These are phyloP conservation scores for Torulaspora globosa DNA, from an alignment of 1,139 yeast genomes.

Conservation along the genomic window DNA sequence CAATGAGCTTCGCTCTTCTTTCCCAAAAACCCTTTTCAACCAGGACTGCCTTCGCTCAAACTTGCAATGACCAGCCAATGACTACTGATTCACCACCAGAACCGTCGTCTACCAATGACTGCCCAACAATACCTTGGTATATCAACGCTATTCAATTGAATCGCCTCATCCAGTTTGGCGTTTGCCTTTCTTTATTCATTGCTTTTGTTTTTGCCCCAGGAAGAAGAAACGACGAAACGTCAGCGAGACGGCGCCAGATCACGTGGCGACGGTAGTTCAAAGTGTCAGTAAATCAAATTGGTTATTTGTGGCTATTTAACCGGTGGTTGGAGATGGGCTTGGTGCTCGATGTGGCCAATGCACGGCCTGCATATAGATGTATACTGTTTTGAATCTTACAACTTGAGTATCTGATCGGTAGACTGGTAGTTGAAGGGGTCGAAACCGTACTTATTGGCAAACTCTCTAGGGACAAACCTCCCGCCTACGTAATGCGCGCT, in stretches of 20 bases:
- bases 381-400: slow-evolving; percentile 13
- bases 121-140: not conserved
- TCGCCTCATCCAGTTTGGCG: not conserved
- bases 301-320: not conserved
- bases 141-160: not conserved
- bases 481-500: slow-evolving; percentile 81
- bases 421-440: slow-evolving; percentile 54
- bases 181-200: not conserved
- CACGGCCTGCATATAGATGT: not conserved
- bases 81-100: not conserved
- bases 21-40: not conserved
- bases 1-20: not conserved
- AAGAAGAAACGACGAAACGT: not conserved
- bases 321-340: not conserved
- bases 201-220: not conserved
- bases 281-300: not conserved
- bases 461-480: slow-evolving; percentile 60
- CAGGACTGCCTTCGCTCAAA: not conserved
- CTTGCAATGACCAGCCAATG: not conserved
- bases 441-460: slow-evolving; percentile 72
- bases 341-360: not conserved
- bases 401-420: slow-evolving; percentile 46
- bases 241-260: not conserved
- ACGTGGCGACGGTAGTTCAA: not conserved
- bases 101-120: no score